phyloP scores from a whole-genome alignment of 202 grass and related monocot genomes.

The Cymbopogon flexuosus region DNA sequence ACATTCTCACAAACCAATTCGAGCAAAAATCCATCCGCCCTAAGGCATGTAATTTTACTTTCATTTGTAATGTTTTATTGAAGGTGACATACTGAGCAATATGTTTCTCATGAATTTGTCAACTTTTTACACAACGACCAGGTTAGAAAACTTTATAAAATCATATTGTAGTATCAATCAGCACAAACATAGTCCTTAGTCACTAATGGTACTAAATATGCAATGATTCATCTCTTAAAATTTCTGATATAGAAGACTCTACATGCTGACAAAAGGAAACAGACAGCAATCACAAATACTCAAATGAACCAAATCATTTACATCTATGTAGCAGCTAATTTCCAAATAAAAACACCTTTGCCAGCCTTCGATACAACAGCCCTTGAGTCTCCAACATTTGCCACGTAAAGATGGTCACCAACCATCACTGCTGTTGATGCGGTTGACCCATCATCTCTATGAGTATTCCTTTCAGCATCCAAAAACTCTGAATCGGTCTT shows the following conservation, averaged over 20 bases:
- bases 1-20: not conserved
- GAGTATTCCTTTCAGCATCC: constrained; percentile 69
- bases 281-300: constrained; percentile 16
- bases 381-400: constrained; percentile 95
- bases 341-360: constrained; percentile 57
- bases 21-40: not conserved
- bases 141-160: constrained; percentile 7
- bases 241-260: not conserved
- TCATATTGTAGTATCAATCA: not conserved
- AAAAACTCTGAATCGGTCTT: constrained; percentile 93
- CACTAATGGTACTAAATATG: too few relatives aligned
- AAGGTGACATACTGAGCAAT: not conserved
- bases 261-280: not conserved
- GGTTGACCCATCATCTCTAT: constrained; percentile 94
- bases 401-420: constrained; percentile 78
- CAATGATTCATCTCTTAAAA: not conserved
- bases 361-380: constrained; percentile 86
- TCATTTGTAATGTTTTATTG: not conserved
- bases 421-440: constrained; percentile 86
- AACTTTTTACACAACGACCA: not conserved
- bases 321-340: not conserved
- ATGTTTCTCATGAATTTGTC: not conserved
- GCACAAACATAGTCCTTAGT: too few relatives aligned
- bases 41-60: constrained; percentile 2
- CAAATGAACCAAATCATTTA: constrained; percentile 5